These are phyloP conservation scores for Linum trigynum DNA, from an alignment of 345 rosid genomes.

Conservation along the genomic window DNA sequence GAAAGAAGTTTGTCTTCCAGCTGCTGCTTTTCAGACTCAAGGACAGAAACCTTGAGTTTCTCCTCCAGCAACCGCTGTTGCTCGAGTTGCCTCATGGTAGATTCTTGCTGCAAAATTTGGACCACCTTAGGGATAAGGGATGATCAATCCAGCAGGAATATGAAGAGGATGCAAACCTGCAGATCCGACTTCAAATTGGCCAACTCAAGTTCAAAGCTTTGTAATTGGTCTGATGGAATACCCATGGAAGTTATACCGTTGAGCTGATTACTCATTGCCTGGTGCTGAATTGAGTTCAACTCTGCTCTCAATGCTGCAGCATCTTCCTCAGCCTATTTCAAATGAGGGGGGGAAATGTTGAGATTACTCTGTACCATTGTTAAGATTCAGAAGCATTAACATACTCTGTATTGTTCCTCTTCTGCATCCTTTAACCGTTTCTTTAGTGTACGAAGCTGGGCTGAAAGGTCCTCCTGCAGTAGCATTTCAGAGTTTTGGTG, in stretches of 20 bases:
- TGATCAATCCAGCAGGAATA: constrained; percentile 6
- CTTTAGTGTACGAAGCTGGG: constrained; percentile 82
- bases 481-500: constrained; percentile 12
- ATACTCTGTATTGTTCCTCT: constrained; percentile 83
- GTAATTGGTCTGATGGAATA: constrained; percentile 45
- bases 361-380: background rate
- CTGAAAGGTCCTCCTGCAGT: constrained; percentile 83
- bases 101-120: constrained; percentile 48
- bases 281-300: constrained; percentile 71
- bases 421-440: constrained; percentile 83
- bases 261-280: constrained; percentile 43
- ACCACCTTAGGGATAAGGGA: constrained; percentile 19
- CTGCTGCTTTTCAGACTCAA: constrained; percentile 62
- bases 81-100: constrained; percentile 56
- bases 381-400: constrained; percentile 19
- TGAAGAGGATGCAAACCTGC: constrained; percentile 38
- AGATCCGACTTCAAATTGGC: constrained; percentile 49
- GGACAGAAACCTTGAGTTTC: constrained; percentile 49
- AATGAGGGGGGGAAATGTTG: constrained; percentile 9
- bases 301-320: constrained; percentile 94
- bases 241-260: constrained; percentile 39
- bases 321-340: constrained; percentile 92
- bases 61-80: constrained; percentile 44
- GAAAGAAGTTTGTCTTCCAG: constrained; percentile 56
- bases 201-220: constrained; percentile 62